A percentile compares a stretch with the other conserved stretches of the same genome.
Conservation (phyloP, 768 basidiomycete genomes). For the Mycena maculata region DNA sequence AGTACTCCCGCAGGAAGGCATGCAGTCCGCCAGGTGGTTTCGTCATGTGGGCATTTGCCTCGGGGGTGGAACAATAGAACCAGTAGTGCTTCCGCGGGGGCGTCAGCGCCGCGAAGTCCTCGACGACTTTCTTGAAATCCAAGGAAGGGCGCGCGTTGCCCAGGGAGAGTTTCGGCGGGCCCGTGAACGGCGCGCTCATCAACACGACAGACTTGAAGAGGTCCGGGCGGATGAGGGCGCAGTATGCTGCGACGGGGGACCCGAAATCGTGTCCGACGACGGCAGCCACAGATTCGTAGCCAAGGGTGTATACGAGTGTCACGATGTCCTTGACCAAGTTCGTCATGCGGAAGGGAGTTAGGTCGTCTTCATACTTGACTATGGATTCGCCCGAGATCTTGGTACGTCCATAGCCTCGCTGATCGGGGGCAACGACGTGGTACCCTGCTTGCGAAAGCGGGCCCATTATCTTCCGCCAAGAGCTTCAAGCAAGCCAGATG, state of each 20-base stretch:
- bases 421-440: constrained; percentile 72
- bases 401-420: constrained; percentile 65
- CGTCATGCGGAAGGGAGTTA: constrained; percentile 61
- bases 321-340: constrained; percentile 65
- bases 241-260: constrained; percentile 62
- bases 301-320: constrained; percentile 62
- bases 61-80: constrained; percentile 58
- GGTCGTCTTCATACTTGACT: constrained; percentile 58
- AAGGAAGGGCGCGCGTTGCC: constrained; percentile 25
- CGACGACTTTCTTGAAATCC: constrained; percentile 29
- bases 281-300: constrained; percentile 56
- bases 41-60: constrained; percentile 60
- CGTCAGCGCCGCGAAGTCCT: constrained; percentile 50
- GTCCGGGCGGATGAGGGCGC: constrained; percentile 66
- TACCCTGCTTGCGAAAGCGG: constrained; percentile 64
- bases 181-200: constrained; percentile 70
- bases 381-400: constrained; percentile 28
- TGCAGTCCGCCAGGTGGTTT: constrained; percentile 57
- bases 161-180: constrained; percentile 46
- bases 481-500: constrained; percentile 38
- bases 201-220: constrained; percentile 66
- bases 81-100: constrained; percentile 71
- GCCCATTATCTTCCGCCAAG: constrained; percentile 69
- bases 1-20: constrained; percentile 64
- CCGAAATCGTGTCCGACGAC: constrained; percentile 74